These are phyloP conservation scores for Isatis lusitanica DNA, from an alignment of 441 rosid genomes.

Conservation along the genomic window DNA sequence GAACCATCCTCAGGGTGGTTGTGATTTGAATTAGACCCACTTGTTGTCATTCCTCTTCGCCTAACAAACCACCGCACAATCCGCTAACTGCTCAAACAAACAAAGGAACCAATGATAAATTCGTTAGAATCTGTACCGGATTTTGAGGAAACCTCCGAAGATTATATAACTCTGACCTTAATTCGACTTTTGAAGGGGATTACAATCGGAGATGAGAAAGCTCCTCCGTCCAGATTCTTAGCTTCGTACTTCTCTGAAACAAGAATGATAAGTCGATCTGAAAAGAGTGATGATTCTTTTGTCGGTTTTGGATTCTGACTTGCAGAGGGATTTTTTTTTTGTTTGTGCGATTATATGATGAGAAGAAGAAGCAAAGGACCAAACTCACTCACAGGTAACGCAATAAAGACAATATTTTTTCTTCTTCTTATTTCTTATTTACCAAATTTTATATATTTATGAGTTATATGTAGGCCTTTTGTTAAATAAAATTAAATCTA, in stretches of 20 bases:
- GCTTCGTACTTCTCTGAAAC: no score
- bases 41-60: conserved; percentile 46
- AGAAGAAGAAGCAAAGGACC: conserved; percentile 6
- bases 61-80: conserved; percentile 23
- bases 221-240: neutral
- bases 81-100: neutral
- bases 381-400: conserved; percentile 29
- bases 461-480: neutral
- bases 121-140: neutral
- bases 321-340: neutral
- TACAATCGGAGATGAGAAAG: neutral
- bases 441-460: neutral
- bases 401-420: neutral
- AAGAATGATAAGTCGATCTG: conserved; percentile 27
- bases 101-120: neutral
- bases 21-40: conserved; percentile 53
- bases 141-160: conserved; percentile 25
- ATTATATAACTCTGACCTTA: conserved; percentile 35
- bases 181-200: conserved; percentile 33
- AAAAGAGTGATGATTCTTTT: neutral
- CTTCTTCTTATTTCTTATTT: neutral
- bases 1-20: conserved; percentile 52
- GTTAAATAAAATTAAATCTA: neutral
- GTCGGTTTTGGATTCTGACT: conserved; percentile 11
- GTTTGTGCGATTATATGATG: conserved; percentile 15